phyloP scores from a whole-genome alignment of 2,329 filamentous ascomycete species.

The Cercospora janseana region DNA sequence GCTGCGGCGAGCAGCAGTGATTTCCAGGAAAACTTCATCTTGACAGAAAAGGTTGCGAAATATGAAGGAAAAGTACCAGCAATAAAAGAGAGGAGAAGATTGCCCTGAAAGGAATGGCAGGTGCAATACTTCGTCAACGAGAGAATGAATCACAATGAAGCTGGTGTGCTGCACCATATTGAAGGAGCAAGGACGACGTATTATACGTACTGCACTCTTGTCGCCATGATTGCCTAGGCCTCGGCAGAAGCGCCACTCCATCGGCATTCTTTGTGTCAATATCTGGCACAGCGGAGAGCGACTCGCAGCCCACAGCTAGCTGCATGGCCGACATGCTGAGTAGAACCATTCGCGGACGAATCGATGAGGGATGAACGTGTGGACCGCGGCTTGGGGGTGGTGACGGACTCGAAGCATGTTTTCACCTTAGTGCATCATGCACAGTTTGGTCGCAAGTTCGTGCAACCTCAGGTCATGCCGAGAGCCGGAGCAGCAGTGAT shows the following conservation, averaged over 20 bases:
- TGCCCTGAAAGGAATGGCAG: constrained; percentile 14
- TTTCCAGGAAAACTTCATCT: constrained; percentile 7
- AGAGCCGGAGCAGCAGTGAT: constrained; percentile 7
- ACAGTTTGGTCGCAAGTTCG: background rate
- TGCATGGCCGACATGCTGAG: constrained; percentile 1
- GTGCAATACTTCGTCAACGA: constrained; percentile 9
- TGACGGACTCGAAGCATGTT: constrained; percentile 4
- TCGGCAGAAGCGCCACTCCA: constrained; percentile 7
- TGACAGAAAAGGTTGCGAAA: background rate
- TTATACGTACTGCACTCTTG: background rate
- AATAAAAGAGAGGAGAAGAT: constrained; percentile 9
- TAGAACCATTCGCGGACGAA: constrained; percentile 6
- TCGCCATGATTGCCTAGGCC: background rate
- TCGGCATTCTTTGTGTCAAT: constrained; percentile 1
- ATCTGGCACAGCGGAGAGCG: constrained; percentile 2
- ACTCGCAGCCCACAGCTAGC: background rate
- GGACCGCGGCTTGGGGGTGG: background rate
- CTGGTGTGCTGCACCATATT: background rate
- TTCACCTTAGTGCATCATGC: constrained; percentile 4
- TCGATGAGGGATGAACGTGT: background rate
- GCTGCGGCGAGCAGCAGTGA: constrained; percentile 8
- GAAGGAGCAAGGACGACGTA: background rate
- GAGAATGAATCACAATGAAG: background rate
- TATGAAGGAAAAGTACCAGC: background rate
- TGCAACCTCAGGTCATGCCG: constrained; percentile 5